Conservation (phyloP, 495 filamentous ascomycete genomes). For the Neurospora pannonica region DNA sequence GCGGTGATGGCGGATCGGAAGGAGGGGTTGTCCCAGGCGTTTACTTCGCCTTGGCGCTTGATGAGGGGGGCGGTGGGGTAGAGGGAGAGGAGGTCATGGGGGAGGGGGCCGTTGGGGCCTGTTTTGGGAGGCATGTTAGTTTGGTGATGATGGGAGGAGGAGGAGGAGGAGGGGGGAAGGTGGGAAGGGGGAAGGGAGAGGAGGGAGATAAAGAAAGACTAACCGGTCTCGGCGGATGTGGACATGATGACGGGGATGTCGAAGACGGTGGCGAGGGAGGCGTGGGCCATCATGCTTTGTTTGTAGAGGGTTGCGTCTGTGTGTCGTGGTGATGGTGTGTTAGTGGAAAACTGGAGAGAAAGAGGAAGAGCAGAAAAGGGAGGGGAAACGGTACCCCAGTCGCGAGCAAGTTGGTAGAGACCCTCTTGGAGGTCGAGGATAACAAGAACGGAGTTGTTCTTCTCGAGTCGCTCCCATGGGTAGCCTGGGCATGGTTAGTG, state of each 20-base stretch:
- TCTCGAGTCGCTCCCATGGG: constrained; percentile 15
- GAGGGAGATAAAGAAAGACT: too few species aligned
- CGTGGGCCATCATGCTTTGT: constrained; percentile 61
- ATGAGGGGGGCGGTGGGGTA: constrained; percentile 60
- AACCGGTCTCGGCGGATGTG: constrained; percentile 50
- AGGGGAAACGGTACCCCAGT: constrained; percentile 30
- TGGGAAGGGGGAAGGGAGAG: too few species aligned
- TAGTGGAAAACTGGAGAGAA: background rate
- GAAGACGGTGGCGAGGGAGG: constrained; percentile 56
- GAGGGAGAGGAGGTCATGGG: constrained; percentile 60
- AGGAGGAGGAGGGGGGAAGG: background rate
- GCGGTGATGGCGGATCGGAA: constrained; percentile 59
- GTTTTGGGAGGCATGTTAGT: too few species aligned
- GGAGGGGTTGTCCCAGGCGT: constrained; percentile 70
- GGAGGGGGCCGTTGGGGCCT: constrained; percentile 64
- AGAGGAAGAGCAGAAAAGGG: background rate
- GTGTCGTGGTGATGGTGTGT: background rate
- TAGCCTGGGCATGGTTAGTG: background rate
- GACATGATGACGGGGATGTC: constrained; percentile 62
- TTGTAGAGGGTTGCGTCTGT: constrained; percentile 47
- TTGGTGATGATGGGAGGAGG: too few species aligned
- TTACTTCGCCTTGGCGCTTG: constrained; percentile 62
- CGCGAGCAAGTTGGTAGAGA: constrained; percentile 54
- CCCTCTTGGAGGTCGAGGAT: constrained; percentile 68
- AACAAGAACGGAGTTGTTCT: constrained; percentile 38